Base-by-base conservation (phyloP, 2,329 filamentous ascomycete genomes). In the Cyphellophora attinorum region DNA sequence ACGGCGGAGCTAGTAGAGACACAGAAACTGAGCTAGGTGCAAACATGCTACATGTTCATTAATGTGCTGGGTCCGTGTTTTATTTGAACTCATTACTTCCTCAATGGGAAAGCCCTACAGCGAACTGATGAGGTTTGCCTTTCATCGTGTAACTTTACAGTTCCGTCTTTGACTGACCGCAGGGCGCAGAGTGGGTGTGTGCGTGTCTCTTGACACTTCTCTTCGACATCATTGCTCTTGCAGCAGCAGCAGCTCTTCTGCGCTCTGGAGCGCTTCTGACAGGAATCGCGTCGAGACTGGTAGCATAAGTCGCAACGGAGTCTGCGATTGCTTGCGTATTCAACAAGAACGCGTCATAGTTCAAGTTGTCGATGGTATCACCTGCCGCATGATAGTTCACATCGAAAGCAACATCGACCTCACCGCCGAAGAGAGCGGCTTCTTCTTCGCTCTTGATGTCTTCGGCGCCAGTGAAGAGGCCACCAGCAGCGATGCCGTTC, bases 401-500 rank as follows among this genome's bases (percentile, higher is more conserved):
- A 46, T 77, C 72, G 45, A 68, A 74, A 19, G 62, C 55, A n/a
- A 64, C 57, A 27, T 68, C 81, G 1, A 75, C 78, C 41, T 67
- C 62, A 23, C 83, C 83, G n/a, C 83, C 82, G 53, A 85, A 89
- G 58, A 75, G 59, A 27, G 60, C 62, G 2, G 59, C 71, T 52
- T 88, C 79, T 19, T 75, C 67, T 32, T 68, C 59, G 0, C 80
- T 85, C 72, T 86, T 88, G 59, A 83, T 56, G 10, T 72, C 79
- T 57, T 88, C 82, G 1, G 83, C 83, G 25, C 83, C 83, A 2
- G 82, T 85, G 35, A 81, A 81, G 41, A 88, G 74, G 18, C 83
- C 83, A 15, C 83, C 81, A 1, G 74, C 74, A 0, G 83, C 79
- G 27, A 88, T 85, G 3, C 79, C 79, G 37, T 73, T 68, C 21